Percentiles rank a stretch among this genome's conserved stretches.
Conservation (phyloP, 352 stramenopile genomes). For the Phytophthora sp. region DNA sequence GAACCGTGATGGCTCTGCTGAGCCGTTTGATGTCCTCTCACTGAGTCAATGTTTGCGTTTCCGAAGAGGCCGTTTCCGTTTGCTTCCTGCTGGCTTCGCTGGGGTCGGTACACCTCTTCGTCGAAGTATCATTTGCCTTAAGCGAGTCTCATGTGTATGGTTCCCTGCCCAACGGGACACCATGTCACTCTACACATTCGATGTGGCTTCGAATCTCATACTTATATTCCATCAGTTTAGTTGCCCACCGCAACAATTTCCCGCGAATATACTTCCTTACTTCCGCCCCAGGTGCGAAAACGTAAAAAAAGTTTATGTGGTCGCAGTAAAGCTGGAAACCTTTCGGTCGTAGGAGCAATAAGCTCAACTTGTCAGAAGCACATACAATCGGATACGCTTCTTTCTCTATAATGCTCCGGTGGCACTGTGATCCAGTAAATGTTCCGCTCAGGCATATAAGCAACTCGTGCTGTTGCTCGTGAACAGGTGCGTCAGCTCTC, state of each 20-base stretch:
- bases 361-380: neutral
- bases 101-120: no score
- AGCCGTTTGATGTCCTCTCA: no score
- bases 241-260: neutral
- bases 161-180: neutral
- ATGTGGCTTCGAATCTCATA: neutral
- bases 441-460: neutral
- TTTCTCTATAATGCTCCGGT: neutral
- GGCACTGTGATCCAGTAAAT: neutral
- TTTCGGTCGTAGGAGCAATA: neutral
- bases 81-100: neutral
- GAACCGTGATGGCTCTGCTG: no score
- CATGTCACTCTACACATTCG: neutral
- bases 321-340: neutral
- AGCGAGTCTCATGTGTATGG: neutral
- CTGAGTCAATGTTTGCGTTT: no score
- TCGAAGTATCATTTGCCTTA: neutral
- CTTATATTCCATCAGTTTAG: neutral
- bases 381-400: neutral
- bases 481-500: neutral
- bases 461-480: neutral
- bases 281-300: neutral
- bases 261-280: neutral
- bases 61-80: no score
- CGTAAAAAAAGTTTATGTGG: no score